Evolutionary conservation across 352 stramenopile genomes (phyloP), one percentile per base, ranked within the genome.

Genomic region (Hyphochytrium catenoides): DNA sequence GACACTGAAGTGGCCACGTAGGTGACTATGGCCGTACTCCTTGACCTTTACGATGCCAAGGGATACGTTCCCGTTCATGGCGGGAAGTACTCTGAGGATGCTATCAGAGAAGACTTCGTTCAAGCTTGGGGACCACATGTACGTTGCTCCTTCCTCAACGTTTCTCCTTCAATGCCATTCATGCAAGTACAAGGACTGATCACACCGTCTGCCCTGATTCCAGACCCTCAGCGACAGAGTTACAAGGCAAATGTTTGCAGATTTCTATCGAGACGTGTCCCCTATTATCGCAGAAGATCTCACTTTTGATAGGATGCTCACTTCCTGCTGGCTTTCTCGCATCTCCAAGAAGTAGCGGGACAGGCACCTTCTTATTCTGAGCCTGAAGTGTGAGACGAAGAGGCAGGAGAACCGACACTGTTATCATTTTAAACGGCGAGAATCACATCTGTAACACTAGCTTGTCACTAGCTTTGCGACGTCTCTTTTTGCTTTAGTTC

Each of bases 261-360:
- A 78, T 5, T 57, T 76, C 18, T 81, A 81, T 52, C 41, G 45
- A 4, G 62, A 81, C 38, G 55, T 81, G 5, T 69, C 67, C 8
- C 50, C 51, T 21, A 59, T 54, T n/a, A 32, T 81, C 18, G 51
- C 46, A 1, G 56, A 55, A 24, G 67, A 81, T 31, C 47, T 21
- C 4, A 60, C 73, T 35, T 73, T 81, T 27, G 46, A 58, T 22
- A 58, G 73, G 31, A 44, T 81, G 22, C 47, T 81, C 3, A 48
- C n/a, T n/a, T n/a, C n/a, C n/a, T n/a, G n/a, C n/a, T n/a, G n/a
- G n/a, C n/a, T n/a, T n/a, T n/a, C n/a, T n/a, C n/a, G n/a, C n/a
- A n/a, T n/a, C n/a, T n/a, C n/a, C n/a, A n/a, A n/a, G n/a, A n/a
- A n/a, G n/a, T n/a, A n/a, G n/a, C n/a, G n/a, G n/a, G n/a, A n/a